Percentiles rank a stretch among this genome's conserved stretches.
Conservation (phyloP, 2,329 filamentous ascomycete species). For the Fusarium pseudocircinatum region DNA sequence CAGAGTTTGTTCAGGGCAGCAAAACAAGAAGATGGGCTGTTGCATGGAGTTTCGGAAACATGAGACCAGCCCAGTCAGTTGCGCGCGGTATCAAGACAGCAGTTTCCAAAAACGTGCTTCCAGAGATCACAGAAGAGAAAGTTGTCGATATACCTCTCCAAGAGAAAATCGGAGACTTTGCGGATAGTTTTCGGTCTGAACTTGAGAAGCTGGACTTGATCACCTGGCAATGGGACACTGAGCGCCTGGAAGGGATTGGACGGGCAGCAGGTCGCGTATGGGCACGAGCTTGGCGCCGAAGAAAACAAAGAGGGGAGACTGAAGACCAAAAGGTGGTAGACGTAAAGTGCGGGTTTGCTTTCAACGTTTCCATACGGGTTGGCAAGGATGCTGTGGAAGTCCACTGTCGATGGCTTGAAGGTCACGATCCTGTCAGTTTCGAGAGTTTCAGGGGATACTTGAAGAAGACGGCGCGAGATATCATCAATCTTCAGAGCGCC, state of each 20-base stretch:
- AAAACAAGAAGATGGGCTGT: slow-evolving; percentile 88
- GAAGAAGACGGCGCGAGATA: slow-evolving; percentile 53
- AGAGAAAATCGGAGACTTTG: slow-evolving; percentile 53
- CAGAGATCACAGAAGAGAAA: slow-evolving; percentile 52
- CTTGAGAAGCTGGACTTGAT: slow-evolving; percentile 66
- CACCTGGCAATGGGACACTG: slow-evolving; percentile 70
- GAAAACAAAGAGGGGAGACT: slow-evolving; percentile 56
- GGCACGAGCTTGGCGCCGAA: slow-evolving; percentile 77
- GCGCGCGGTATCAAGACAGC: slow-evolving; percentile 56
- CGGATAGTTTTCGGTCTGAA: slow-evolving; percentile 52
- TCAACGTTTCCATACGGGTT: slow-evolving; percentile 62
- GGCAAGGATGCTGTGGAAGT: slow-evolving; percentile 56
- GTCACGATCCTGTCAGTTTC: slow-evolving; percentile 77
- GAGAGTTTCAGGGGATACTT: slow-evolving; percentile 89
- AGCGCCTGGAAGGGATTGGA: slow-evolving; percentile 66
- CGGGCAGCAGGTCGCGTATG: slow-evolving; percentile 78
- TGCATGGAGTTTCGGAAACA: slow-evolving; percentile 82
- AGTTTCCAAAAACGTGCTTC: slow-evolving; percentile 55
- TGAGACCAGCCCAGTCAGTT: slow-evolving; percentile 66
- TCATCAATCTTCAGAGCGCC: neutral
- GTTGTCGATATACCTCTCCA: slow-evolving; percentile 57
- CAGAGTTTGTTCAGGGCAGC: slow-evolving; percentile 79
- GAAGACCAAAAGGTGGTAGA: slow-evolving; percentile 27
- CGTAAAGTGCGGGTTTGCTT: slow-evolving; percentile 62
- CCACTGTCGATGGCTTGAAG: slow-evolving; percentile 72